Percentiles rank a stretch among this genome's conserved stretches.
These are phyloP conservation scores for Komagataella kurtzmanii DNA, from an alignment of 805 yeast genomes.

Conservation along the genomic window DNA sequence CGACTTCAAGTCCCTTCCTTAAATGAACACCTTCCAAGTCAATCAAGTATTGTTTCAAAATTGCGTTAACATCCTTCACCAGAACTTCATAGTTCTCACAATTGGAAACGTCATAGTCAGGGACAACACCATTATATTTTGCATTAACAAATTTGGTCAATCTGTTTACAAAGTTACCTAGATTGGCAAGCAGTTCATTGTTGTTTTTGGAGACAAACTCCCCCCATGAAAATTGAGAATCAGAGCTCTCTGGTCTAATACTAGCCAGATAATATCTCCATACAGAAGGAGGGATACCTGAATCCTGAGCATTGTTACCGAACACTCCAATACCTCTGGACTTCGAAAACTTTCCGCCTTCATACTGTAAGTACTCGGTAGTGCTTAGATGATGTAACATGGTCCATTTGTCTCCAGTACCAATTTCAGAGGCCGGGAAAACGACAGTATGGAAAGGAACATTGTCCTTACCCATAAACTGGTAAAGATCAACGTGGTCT, in stretches of 20 bases:
- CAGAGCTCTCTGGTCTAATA: constrained; percentile 90
- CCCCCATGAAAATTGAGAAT: constrained; percentile 94
- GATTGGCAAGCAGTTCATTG: constrained; percentile 84
- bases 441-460: constrained; percentile 98
- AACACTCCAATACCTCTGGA: constrained; percentile 97
- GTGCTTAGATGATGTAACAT: constrained; percentile 82
- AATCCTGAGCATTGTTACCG: constrained; percentile 93
- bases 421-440: constrained; percentile 87
- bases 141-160: constrained; percentile 80
- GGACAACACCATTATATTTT: constrained; percentile 85
- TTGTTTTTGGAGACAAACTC: constrained; percentile 92
- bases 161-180: constrained; percentile 95
- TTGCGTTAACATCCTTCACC: constrained; percentile 43
- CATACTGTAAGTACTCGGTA: constrained; percentile 94
- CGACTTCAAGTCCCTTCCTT: constrained; percentile 82
- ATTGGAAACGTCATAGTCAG: constrained; percentile 38
- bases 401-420: constrained; percentile 85
- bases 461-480: constrained; percentile 99
- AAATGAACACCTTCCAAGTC: constrained; percentile 71
- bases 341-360: constrained; percentile 95
- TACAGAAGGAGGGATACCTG: constrained; percentile 82
- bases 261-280: constrained; percentile 96
- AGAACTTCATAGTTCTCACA: constrained; percentile 32
- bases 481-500: constrained; percentile 78
- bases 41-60: constrained; percentile 47